Evolutionary conservation across 202 grass and related monocot genomes (phyloP).

Genomic region (Schoenoplectus tabernaemontani): DNA sequence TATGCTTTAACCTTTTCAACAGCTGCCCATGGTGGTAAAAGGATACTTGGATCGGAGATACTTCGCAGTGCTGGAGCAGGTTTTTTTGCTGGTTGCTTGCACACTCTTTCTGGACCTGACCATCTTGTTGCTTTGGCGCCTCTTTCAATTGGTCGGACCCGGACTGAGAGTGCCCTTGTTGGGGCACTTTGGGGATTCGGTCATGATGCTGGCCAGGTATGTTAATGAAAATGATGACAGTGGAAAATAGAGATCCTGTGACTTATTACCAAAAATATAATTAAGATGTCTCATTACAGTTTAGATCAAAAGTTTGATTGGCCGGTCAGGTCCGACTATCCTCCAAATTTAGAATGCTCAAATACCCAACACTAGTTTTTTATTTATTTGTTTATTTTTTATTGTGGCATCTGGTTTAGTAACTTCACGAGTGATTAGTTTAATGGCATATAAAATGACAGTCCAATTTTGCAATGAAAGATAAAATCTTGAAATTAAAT

Average conservation of each 20-base stretch:
- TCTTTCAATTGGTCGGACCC: constrained; percentile 75
- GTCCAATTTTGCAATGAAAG: not conserved
- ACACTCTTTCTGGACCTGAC: constrained; percentile 91
- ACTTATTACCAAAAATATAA: not conserved
- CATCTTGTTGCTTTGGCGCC: constrained; percentile 93
- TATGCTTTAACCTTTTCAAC: constrained; percentile 43
- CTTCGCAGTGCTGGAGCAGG: constrained; percentile 83
- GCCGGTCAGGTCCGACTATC: not conserved
- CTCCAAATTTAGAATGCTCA: not conserved
- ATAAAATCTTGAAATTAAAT: not conserved
- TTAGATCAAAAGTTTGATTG: not conserved
- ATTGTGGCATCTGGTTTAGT: not conserved
- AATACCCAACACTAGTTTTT: not conserved
- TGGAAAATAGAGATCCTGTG: not conserved
- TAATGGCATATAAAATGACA: not conserved
- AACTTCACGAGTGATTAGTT: not conserved
- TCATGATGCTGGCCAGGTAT: constrained; percentile 80
- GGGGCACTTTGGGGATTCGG: constrained; percentile 97
- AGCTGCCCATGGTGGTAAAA: constrained; percentile 33
- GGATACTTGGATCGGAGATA: constrained; percentile 50
- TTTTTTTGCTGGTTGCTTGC: constrained; percentile 87
- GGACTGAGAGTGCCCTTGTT: constrained; percentile 76
- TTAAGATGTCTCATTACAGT: not conserved
- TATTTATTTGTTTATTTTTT: too few relatives aligned
- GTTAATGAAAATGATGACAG: not conserved